Evolutionary conservation across 805 yeast genomes (phyloP), one percentile per base, ranked within the genome.

Genomic region (Teunomyces kruisii): DNA sequence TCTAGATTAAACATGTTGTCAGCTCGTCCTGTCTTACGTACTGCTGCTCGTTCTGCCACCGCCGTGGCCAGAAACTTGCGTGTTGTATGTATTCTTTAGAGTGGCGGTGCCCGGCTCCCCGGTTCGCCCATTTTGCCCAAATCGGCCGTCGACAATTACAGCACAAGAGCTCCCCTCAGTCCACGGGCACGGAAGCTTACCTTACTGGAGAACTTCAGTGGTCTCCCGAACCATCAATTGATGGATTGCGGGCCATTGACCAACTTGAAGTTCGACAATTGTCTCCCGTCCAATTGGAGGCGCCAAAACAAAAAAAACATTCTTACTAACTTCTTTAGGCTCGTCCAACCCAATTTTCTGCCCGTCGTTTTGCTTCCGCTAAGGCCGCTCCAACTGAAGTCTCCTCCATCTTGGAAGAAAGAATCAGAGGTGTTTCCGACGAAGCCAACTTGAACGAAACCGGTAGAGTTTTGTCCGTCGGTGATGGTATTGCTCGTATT

Each of bases 401-500:
- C 59, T 91, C 99, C 61, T 89, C 98, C 51, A 94, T 94, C 79
- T 84, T 94, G 70, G 99, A 94, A 81, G 96, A 94, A 77, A 90
- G 96, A 80, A 94, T 94, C 81, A 91, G 97, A 81, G 99, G 99
- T 79, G 95, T 92, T 65, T 84, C 96, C 56, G 94, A 89, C 67
- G 98, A 92, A 77, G 88, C 97, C 65, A 84, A 88, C 86, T 85
- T 94, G 69, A 89, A 94, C 76, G 99, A 94, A 80, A 95, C 99
- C 71, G 99, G 99, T 76, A 89, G 96, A 79, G 99, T 94, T 68
- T 82, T 94, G 71, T 86, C 97, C 60, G 97, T 94, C 70, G 99
- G 99, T 87, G 99, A 94, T 78, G 99, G 99, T 94, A 94, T 94
- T 72, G 99, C 99, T 74, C 95, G 98, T 84, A 96, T 94, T 69